Percentiles rank a stretch among this genome's conserved stretches.
Evolutionary conservation across 2,329 filamentous ascomycete genomes (phyloP).

Genomic region (Mycocentrospora acerina): DNA sequence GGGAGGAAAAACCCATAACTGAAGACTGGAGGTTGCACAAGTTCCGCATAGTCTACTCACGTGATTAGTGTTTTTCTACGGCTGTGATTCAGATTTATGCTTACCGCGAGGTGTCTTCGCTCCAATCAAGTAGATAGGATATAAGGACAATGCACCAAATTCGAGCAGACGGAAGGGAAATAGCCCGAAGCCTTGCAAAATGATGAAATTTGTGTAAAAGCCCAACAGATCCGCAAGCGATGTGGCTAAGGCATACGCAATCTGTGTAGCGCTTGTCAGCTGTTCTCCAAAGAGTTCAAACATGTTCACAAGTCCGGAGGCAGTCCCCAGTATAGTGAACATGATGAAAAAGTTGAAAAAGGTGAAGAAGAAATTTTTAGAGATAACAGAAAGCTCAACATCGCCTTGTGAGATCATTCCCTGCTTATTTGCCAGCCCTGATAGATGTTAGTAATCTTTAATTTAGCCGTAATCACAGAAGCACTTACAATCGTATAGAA

Average conservation of each 20-base stretch:
- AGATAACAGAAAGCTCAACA: conserved; percentile 90
- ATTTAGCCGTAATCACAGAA: neutral
- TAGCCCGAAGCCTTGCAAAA: conserved; percentile 89
- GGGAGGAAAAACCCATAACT: conserved; percentile 96
- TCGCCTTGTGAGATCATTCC: conserved; percentile 95
- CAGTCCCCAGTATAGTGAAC: conserved; percentile 85
- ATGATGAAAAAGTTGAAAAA: conserved; percentile 99
- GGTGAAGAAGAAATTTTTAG: conserved; percentile 98
- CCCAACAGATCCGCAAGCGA: conserved; percentile 73
- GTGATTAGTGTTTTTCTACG: conserved; percentile 2
- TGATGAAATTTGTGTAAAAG: conserved; percentile 93
- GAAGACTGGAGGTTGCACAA: conserved; percentile 81
- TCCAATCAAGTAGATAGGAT: conserved; percentile 74
- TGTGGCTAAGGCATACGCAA: conserved; percentile 72
- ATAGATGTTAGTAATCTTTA: conserved; percentile 5
- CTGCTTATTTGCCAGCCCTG: conserved; percentile 78
- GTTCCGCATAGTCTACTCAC: conserved; percentile 70
- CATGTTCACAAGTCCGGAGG: conserved; percentile 69
- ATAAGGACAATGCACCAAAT: conserved; percentile 80
- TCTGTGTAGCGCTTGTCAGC: conserved; percentile 74
- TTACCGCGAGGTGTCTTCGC: conserved; percentile 78
- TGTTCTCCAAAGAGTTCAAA: conserved; percentile 67
- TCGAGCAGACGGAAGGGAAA: conserved; percentile 91
- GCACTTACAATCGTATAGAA: conserved; percentile 79
- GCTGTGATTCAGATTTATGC: neutral